phyloP scores from a whole-genome alignment of 305 asterid species.

The Solanum hybrid region DNA sequence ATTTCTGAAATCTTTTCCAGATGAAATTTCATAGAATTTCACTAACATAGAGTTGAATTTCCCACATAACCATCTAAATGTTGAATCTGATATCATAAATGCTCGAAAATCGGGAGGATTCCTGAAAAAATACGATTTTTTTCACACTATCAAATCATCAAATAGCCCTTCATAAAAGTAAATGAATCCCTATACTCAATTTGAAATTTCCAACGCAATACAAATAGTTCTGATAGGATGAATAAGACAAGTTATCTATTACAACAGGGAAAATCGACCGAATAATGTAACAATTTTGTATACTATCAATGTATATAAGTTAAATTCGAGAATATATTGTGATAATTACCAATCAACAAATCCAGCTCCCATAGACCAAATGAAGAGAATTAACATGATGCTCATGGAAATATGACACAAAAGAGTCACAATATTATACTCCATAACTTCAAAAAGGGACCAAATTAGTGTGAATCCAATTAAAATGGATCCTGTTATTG shows the following conservation, averaged over 20 bases:
- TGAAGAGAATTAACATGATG: constrained; percentile 42
- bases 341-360: constrained; percentile 38
- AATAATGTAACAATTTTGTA: background rate
- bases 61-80: constrained; percentile 42
- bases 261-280: background rate
- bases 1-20: constrained; percentile 62
- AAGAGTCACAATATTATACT: constrained; percentile 50
- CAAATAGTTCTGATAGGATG: background rate
- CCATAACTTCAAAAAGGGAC: constrained; percentile 74
- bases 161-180: background rate
- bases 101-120: constrained; percentile 45
- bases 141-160: background rate
- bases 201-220: background rate
- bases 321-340: background rate
- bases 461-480: constrained; percentile 53
- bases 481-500: constrained; percentile 53
- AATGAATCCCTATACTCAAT: background rate
- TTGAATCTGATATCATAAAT: constrained; percentile 48
- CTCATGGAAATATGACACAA: constrained; percentile 33
- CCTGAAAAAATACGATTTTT: constrained; percentile 18
- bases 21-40: constrained; percentile 47
- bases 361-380: constrained; percentile 66
- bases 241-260: background rate
- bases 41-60: constrained; percentile 33
- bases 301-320: background rate